Evolutionary conservation across 805 yeast genomes (phyloP), one percentile per base, ranked within the genome.

Genomic region (Cephaloascus albidus): DNA sequence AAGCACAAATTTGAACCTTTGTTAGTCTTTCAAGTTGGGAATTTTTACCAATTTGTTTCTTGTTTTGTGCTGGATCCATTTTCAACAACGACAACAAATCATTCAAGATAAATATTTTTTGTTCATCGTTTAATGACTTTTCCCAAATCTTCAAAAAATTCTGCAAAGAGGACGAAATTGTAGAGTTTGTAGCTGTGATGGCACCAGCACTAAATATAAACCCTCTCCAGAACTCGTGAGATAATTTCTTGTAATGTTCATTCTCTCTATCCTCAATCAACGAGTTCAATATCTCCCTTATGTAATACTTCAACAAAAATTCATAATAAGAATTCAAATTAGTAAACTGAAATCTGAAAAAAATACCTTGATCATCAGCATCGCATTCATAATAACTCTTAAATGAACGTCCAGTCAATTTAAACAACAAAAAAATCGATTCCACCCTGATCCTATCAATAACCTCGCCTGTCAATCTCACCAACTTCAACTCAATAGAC

Each of bases 391-490:
- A 20, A 2, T 33, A 23, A 16, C 17, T 35, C 31, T 23, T 26
- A 8, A 14, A 19, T 4, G 15, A 16, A 2, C 18, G 16, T 3
- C 45, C 42, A 3, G 49, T 45, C 3, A 67, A 28, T 6, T 34
- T 39, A 14, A 54, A 34, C 4, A 78, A 45, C n/a, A 77, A 44
- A 4, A 36, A 27, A 5, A 72, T 50, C 0, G 88, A 61, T 6
- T 51, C 51, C 0, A 48, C 18, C 37, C 87, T 59, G 4, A 82
- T 52, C 38, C 63, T 71, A 42, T 74, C 83, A 40, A 81, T 73
- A 3, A 77, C 65, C 51, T 86, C 95, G 1, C 79, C 77, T 0
- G 80, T 54, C 18, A 86, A 54, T 32, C 90, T 55, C 20, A 82
- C 45, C 18, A 82, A 51, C 36, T 62, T 69, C 10, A 47, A 20